Conservation (phyloP, 352 stramenopile species). For the Peronospora belbahrii region DNA sequence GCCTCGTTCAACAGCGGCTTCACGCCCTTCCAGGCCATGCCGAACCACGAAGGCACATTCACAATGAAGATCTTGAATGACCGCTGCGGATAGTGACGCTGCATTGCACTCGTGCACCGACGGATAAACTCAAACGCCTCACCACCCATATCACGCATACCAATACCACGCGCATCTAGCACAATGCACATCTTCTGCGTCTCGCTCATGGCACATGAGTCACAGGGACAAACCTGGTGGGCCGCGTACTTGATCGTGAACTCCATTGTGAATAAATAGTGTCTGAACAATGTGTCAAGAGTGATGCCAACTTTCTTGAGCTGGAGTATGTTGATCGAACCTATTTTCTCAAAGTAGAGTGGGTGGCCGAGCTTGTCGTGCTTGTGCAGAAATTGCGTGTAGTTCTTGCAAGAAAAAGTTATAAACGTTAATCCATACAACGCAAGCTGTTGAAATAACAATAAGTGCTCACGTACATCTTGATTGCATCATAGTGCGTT, state of each 20-base stretch:
- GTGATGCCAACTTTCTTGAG: constrained; percentile 62
- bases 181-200: constrained; percentile 72
- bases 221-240: constrained; percentile 43
- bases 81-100: constrained; percentile 80
- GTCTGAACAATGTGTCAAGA: constrained; percentile 62
- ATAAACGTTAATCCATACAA: neutral
- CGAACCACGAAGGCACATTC: constrained; percentile 89
- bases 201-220: constrained; percentile 49
- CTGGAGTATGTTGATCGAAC: constrained; percentile 72
- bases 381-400: constrained; percentile 67
- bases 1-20: constrained; percentile 81
- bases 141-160: constrained; percentile 64
- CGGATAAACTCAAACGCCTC: constrained; percentile 80
- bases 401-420: neutral
- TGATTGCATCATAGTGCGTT: constrained; percentile 57
- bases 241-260: constrained; percentile 75
- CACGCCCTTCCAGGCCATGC: constrained; percentile 87
- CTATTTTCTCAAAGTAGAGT: constrained; percentile 78
- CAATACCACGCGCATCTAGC: constrained; percentile 57
- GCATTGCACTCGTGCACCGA: constrained; percentile 68
- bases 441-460: neutral
- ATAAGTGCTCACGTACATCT: constrained; percentile 27
- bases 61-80: constrained; percentile 89
- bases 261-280: constrained; percentile 83
- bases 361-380: constrained; percentile 69